Conservation (phyloP, 78 protist genomes). For the Creolimax fragrantissima region DNA sequence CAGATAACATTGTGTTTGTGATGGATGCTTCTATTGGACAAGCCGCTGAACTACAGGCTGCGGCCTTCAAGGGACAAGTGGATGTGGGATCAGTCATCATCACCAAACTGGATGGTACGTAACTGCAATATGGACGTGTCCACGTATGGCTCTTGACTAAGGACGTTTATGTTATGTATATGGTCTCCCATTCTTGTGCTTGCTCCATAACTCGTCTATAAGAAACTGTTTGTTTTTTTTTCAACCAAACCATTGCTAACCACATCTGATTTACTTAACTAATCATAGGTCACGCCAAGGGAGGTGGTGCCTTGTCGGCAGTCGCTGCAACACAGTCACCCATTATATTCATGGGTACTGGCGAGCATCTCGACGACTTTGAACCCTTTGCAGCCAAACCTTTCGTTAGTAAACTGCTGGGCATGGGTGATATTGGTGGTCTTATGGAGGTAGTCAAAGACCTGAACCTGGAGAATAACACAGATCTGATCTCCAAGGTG, state of each 20-base stretch:
- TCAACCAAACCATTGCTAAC: no score
- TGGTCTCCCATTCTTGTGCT: no score
- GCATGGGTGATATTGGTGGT: constrained; percentile 76
- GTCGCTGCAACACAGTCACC: constrained; percentile 92
- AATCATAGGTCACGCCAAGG: constrained; percentile 80
- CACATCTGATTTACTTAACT: not conserved
- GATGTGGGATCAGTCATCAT: constrained; percentile 89
- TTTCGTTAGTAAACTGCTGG: constrained; percentile 85
- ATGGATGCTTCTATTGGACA: constrained; percentile 91
- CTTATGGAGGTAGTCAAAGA: constrained; percentile 47
- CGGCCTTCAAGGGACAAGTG: constrained; percentile 68
- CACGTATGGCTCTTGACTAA: no score
- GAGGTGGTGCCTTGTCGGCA: constrained; percentile 69
- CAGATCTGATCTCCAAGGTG: constrained; percentile 29
- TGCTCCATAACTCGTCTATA: no score
- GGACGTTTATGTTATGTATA: no score
- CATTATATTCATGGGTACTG: constrained; percentile 89
- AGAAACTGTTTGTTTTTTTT: no score
- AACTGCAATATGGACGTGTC: not conserved
- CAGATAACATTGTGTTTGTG: constrained; percentile 90
- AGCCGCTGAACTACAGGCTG: constrained; percentile 76
- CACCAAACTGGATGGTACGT: constrained; percentile 94
- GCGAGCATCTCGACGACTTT: constrained; percentile 84
- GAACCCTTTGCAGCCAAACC: constrained; percentile 71
- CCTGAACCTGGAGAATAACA: constrained; percentile 39